Conservation (phyloP, 2,329 filamentous ascomycete species). For the Coniochaeta sp. region DNA sequence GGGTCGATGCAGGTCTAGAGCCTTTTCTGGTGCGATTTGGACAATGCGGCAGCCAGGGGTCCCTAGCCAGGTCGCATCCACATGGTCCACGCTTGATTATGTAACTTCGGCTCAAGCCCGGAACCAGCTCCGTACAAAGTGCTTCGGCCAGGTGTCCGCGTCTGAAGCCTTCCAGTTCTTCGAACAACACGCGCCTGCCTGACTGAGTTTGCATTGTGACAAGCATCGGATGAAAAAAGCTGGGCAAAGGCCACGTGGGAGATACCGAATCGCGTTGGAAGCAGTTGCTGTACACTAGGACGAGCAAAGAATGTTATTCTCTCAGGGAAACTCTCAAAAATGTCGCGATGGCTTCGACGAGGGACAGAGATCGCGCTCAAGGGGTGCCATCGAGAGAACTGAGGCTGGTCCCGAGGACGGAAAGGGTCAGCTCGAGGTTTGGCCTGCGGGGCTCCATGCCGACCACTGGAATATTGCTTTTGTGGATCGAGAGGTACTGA, state of each 20-base stretch:
- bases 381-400: neutral
- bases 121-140: neutral
- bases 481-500: neutral
- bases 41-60: neutral
- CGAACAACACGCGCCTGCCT: no score
- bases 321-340: neutral
- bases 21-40: conserved; percentile 3
- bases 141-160: no score
- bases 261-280: no score
- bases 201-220: no score
- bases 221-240: no score
- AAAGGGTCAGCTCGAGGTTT: neutral
- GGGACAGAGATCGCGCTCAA: neutral
- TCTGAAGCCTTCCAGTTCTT: no score
- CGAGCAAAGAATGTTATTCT: no score
- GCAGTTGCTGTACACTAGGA: no score
- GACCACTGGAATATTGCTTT: neutral
- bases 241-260: no score
- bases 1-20: conserved; percentile 15
- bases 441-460: neutral
- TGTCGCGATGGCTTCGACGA: neutral
- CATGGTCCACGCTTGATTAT: neutral
- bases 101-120: neutral
- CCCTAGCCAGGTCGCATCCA: no score
- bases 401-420: neutral